Evolutionary conservation across 352 stramenopile species (phyloP).

Genomic region (Pythium scleroteichum): DNA sequence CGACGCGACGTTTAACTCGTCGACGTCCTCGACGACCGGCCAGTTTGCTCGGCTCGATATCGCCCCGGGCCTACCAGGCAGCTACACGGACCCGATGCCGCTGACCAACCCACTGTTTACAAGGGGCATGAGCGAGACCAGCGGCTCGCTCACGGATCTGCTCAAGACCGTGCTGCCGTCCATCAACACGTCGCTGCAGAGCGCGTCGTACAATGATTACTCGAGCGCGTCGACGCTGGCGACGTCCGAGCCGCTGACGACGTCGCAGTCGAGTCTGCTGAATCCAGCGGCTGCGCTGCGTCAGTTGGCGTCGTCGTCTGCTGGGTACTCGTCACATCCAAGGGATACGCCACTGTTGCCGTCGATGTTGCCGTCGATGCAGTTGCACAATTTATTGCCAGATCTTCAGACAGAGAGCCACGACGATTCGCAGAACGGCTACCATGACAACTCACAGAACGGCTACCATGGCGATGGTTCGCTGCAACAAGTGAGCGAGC

Average conservation of each 20-base stretch:
- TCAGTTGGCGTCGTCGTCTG: slow-evolving; percentile 57
- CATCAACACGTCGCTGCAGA: slow-evolving; percentile 1
- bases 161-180: slow-evolving; percentile 26
- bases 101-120: slow-evolving; percentile 57
- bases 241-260: slow-evolving; percentile 3
- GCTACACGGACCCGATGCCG: slow-evolving; percentile 27
- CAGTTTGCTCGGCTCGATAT: slow-evolving; percentile 29
- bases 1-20: slow-evolving; percentile 17
- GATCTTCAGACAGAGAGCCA: neutral
- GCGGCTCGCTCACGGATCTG: slow-evolving; percentile 46
- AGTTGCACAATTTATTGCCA: slow-evolving; percentile 12
- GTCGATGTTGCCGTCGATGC: slow-evolving; percentile 10
- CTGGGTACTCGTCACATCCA: slow-evolving; percentile 36
- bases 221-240: slow-evolving; percentile 16
- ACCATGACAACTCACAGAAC: slow-evolving; percentile 15
- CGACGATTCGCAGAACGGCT: neutral
- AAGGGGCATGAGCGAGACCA: slow-evolving; percentile 56
- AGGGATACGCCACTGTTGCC: slow-evolving; percentile 18
- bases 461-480: neutral
- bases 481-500: neutral
- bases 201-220: slow-evolving; percentile 17
- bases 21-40: slow-evolving; percentile 35
- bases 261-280: slow-evolving; percentile 13
- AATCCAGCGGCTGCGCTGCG: slow-evolving; percentile 44
- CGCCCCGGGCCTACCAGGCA: slow-evolving; percentile 16